Base-by-base conservation (phyloP, 2,329 filamentous ascomycete species). In the Xylaria sp. region DNA sequence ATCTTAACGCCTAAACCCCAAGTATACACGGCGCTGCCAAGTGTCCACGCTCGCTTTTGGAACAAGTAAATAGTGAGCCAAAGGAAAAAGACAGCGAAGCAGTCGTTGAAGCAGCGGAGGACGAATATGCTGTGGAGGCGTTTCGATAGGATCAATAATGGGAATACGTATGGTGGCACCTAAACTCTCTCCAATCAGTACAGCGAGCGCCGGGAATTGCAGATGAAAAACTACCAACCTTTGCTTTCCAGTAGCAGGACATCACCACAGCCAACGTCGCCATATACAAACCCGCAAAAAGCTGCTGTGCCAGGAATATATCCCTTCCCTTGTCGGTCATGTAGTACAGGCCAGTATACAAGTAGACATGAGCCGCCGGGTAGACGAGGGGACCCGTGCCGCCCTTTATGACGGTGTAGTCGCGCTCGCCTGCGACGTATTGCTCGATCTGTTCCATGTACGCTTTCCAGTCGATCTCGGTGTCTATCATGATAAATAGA, bases 381-480 rank as follows among this genome's bases (percentile, higher is more conserved):
- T 99, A 99, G 69, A 99, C 96, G 60, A 98, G 86, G 2, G 96
- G 96, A 0, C 96, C 96, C 0, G 96, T 99, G 68, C 90, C 91
- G 74, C 96, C 96, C 77, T 91, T 87, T 78, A 99, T 94, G 66
- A 90, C 87, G 69, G 88, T 89, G 80, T 99, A 99, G 81, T 98
- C 91, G 78, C 92, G 90, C 84, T 98, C 94, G 76, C 96, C 96
- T 21, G 88, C 85, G 54, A 94, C 83, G 77, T 92, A 96, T 74
- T 94, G 90, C 48, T 87, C 82, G 53, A 98, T 86, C 77, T 99
- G 96, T 79, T 98, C 88, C 94, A 99, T 98, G 81, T 99, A 99
- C 0, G 96, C 93, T 68, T 87, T 87, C 95, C 95, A 99, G 82
- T 99, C 96, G 77, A 99, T 99, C 81, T 99, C 96, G 51, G 96